A percentile compares a stretch with the other conserved stretches of the same genome.
Evolutionary conservation across 169 alveolate species (phyloP).

Genomic region (Cytauxzoon felis): DNA sequence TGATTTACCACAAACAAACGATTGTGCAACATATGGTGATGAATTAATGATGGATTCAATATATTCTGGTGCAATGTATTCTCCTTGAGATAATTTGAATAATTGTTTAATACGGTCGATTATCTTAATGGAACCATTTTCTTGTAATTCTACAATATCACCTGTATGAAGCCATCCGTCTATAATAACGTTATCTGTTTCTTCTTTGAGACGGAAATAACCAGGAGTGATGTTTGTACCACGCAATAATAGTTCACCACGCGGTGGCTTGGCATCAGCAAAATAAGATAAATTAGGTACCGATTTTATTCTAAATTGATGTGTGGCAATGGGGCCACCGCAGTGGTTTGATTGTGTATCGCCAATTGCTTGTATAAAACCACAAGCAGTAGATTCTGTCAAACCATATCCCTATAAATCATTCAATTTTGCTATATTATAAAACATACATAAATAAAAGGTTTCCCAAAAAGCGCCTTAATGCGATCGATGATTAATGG

Average conservation of each 20-base stretch:
- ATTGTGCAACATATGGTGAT: conserved; percentile 64
- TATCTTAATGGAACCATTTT: conserved; percentile 81
- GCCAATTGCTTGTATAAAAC: conserved; percentile 63
- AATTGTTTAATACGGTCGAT: conserved; percentile 92
- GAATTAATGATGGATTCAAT: conserved; percentile 73
- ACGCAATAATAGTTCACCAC: conserved; percentile 89
- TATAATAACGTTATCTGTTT: conserved; percentile 78
- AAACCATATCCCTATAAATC: conserved; percentile 95
- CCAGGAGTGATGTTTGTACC: conserved; percentile 86
- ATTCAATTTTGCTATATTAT: no score
- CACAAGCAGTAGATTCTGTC: conserved; percentile 89
- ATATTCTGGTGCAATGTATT: conserved; percentile 94
- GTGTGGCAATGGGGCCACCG: conserved; percentile 84
- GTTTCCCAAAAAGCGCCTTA: conserved; percentile 77
- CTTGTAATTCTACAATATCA: conserved; percentile 83
- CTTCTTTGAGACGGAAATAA: conserved; percentile 85
- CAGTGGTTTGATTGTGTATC: conserved; percentile 75
- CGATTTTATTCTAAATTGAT: conserved; percentile 82
- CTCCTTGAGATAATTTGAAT: conserved; percentile 95
- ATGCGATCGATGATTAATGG: conserved; percentile 78
- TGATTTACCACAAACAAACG: conserved; percentile 68
- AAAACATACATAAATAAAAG: no score
- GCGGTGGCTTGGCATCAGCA: conserved; percentile 79
- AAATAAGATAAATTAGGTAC: conserved; percentile 89
- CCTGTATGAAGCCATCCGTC: conserved; percentile 93